These are phyloP conservation scores for Dryadomyces quercus-mongolicae DNA, from an alignment of 2,329 filamentous ascomycete species.

Conservation along the genomic window DNA sequence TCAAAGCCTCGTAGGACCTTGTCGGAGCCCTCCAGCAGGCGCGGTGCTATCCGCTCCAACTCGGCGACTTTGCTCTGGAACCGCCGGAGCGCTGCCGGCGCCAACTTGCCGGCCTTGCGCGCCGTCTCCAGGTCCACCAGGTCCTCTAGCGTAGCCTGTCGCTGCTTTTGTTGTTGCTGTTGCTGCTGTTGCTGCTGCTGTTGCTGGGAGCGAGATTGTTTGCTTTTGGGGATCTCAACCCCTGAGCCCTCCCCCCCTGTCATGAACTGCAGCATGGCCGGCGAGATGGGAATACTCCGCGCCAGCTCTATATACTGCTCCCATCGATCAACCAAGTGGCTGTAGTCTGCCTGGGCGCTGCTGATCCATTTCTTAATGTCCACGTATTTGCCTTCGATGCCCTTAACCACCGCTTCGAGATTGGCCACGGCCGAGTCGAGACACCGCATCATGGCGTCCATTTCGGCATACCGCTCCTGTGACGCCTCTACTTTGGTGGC, in stretches of 20 bases:
- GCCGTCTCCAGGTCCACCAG: constrained; percentile 66
- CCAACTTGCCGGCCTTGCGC: constrained; percentile 57
- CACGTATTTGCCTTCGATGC: constrained; percentile 58
- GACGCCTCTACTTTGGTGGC: constrained; percentile 49
- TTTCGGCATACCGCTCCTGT: constrained; percentile 57
- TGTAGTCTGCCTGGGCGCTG: constrained; percentile 55
- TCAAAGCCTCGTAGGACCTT: constrained; percentile 52
- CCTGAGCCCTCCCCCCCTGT: constrained; percentile 29
- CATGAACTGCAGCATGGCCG: constrained; percentile 55
- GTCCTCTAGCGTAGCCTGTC: constrained; percentile 50
- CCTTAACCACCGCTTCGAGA: constrained; percentile 61
- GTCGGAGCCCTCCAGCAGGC: constrained; percentile 50
- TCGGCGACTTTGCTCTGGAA: constrained; percentile 49
- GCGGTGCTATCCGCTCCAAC: constrained; percentile 46
- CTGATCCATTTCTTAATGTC: constrained; percentile 60
- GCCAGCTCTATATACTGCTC: constrained; percentile 57
- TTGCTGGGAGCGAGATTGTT: constrained; percentile 26
- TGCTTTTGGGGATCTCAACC: constrained; percentile 22
- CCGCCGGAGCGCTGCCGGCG: constrained; percentile 42
- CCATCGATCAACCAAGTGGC: constrained; percentile 51
- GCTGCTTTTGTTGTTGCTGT: constrained; percentile 17
- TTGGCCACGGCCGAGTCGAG: constrained; percentile 80
- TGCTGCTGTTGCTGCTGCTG: not conserved
- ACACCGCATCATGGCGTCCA: constrained; percentile 65
- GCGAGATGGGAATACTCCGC: constrained; percentile 49